These are phyloP conservation scores for Globisporangium canariense DNA, from an alignment of 352 stramenopile species.

Conservation along the genomic window DNA sequence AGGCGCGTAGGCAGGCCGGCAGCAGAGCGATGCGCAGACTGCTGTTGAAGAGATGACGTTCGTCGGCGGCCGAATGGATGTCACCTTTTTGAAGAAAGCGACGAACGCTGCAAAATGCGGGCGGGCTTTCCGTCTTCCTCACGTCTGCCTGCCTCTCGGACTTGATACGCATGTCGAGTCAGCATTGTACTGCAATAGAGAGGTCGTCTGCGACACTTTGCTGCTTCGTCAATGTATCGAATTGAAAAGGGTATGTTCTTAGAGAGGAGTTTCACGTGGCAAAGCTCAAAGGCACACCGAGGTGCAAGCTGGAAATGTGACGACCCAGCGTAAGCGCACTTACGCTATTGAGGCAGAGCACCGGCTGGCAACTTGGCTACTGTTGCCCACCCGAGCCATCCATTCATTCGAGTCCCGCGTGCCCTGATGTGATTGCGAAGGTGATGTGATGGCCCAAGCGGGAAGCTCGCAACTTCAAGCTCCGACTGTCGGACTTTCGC, in stretches of 20 bases:
- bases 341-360: not conserved
- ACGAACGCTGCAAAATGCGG: not conserved
- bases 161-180: not conserved
- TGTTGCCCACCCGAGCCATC: not conserved
- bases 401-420: not conserved
- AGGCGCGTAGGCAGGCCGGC: not conserved
- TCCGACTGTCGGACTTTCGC: not conserved
- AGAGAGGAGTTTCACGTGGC: not conserved
- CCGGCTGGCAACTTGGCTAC: not conserved
- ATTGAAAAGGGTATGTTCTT: not conserved
- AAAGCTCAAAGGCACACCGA: not conserved
- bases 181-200: not conserved
- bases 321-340: constrained; percentile 3
- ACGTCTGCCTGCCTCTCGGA: not conserved
- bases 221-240: not conserved
- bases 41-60: not conserved
- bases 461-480: constrained; percentile 3
- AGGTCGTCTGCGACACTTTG: not conserved
- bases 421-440: not conserved
- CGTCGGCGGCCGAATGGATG: not conserved
- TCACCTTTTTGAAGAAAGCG: not conserved
- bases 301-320: constrained; percentile 4
- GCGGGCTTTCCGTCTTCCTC: not conserved
- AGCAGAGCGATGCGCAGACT: not conserved
- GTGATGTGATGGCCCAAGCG: not conserved